Base-by-base conservation (phyloP, 805 yeast species). In the Pichia insulana region DNA sequence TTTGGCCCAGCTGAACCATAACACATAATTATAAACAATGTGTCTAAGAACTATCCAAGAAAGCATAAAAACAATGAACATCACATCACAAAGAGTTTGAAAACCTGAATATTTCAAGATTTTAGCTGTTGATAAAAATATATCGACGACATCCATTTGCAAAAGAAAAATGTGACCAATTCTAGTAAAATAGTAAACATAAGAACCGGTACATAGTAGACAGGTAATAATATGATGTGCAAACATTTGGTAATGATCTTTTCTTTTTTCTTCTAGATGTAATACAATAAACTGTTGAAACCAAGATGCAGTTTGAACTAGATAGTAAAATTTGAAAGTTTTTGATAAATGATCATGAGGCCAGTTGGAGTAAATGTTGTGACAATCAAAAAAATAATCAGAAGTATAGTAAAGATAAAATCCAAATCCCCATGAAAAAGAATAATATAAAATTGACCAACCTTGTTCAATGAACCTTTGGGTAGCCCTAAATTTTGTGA, bases 171-270 rank as follows among this genome's bases (percentile, higher is more conserved):
- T 71, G 61, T 86, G 85, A 26, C 97, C 96, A 42, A 85, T 73
- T 30, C 85, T 71, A 28, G 80, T 75, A 61, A 79, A 83, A 62
- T 83, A 79, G 57, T 76, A 78, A 55, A 67, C 68, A 60, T 87
- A 88, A 1, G 92, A 81, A 2, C 92, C 90, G 11, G 71, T 58
- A 22, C 83, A 71, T 42, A 88, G 69, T 18, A 67, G 52, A 52
- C 79, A 71, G 1, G 97, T 88, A 43, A 89, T 79, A 43, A 89
- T 77, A 61, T 88, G 97, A 59, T 88, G 97, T 36, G 80, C 65
- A 55, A 87, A 76, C 97, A 88, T 88, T 62, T 88, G 95, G 51
- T 63, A 61, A 58, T 84, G 79, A 58, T 88, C 97, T 57, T 86
- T 86, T 48, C 97, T 74, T 48, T 71, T 74, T 46, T 75, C 79